Percentiles rank a stretch among this genome's conserved stretches.
Conservation (phyloP, 495 filamentous ascomycete species). For the Pseudotulostoma volvatum region DNA sequence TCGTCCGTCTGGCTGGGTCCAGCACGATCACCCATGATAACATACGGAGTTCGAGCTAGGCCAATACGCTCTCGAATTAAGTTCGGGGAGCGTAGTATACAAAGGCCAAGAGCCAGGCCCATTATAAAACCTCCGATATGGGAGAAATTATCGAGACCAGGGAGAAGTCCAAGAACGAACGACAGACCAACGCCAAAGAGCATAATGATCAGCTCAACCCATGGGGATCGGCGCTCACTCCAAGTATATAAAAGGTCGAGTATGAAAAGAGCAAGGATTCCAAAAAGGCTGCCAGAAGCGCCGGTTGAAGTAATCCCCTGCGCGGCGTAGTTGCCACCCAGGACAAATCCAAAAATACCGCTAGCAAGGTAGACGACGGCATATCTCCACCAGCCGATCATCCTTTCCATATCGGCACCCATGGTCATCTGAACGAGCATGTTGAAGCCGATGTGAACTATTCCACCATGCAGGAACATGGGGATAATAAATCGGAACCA, state of each 20-base stretch:
- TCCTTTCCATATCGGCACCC: conserved; percentile 76
- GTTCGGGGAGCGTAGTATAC: conserved; percentile 73
- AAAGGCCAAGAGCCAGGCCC: conserved; percentile 75
- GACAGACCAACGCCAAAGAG: conserved; percentile 70
- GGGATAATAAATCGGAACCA: conserved; percentile 94
- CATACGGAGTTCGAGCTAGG: conserved; percentile 45
- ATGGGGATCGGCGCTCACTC: conserved; percentile 54
- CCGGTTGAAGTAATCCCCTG: conserved; percentile 67
- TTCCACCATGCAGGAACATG: conserved; percentile 85
- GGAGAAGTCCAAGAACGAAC: conserved; percentile 82
- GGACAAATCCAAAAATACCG: conserved; percentile 91
- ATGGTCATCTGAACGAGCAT: conserved; percentile 76
- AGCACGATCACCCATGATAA: conserved; percentile 36
- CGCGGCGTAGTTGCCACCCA: conserved; percentile 85
- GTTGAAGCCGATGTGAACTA: conserved; percentile 93
- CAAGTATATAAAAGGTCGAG: conserved; percentile 90
- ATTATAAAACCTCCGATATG: conserved; percentile 94
- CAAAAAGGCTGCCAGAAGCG: conserved; percentile 79
- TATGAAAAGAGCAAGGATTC: conserved; percentile 71
- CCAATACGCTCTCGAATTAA: conserved; percentile 61
- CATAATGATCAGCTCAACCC: conserved; percentile 71
- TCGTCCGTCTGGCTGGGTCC: conserved; percentile 7
- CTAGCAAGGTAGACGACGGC: conserved; percentile 73
- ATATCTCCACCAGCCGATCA: conserved; percentile 75
- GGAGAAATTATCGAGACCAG: conserved; percentile 89